Evolutionary conservation across 164 flowering plant genomes (phyloP), one percentile per base, ranked within the genome.

Genomic region (Piper longum): DNA sequence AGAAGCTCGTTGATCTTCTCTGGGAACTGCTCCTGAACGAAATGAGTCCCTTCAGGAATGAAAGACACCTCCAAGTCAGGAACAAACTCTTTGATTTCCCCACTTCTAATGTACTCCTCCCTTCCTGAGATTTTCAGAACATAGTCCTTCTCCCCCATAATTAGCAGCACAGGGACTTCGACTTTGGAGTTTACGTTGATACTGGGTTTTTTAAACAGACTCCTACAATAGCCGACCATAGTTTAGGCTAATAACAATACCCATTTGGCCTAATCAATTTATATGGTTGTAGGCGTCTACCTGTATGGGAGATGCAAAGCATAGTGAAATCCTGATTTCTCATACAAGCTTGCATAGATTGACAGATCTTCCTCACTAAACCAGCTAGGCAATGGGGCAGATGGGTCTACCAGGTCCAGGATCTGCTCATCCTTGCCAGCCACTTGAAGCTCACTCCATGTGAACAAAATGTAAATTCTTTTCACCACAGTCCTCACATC

Each of bases 271-370:
- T 26, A 26, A 59, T 7, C 4, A 36, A 12, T 3, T 41, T 9
- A 17, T 41, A 18, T 8, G 41, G 19, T 41, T 16, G 42, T 17
- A 60, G 16, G 18, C 7, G 19, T 13, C 59, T 5, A 66, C 68
- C 68, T 59, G 64, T 84, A 84, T 7, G 89, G 89, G 64, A 82
- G 76, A 61, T 77, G 80, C 72, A 84, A 60, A 11, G 89, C 74
- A 72, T 70, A 72, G 7, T 64, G 61, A 52, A 82, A 84, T 19
- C 89, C 86, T 12, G 82, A 81, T 17, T 82, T 81, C 64, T 84
- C 75, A 44, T 82, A 81, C 14, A 76, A 57, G 4, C 62, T 41
- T 61, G 74, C 78, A 62, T 82, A 81, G 51, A 11, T 66, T 11
- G 67, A 18, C 0, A 84, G 76, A 63, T 84, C 85, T 57, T 80